Evolutionary conservation across 164 flowering plant species (phyloP), one percentile per base, ranked within the genome.

Genomic region (Stephania yunnanensis): DNA sequence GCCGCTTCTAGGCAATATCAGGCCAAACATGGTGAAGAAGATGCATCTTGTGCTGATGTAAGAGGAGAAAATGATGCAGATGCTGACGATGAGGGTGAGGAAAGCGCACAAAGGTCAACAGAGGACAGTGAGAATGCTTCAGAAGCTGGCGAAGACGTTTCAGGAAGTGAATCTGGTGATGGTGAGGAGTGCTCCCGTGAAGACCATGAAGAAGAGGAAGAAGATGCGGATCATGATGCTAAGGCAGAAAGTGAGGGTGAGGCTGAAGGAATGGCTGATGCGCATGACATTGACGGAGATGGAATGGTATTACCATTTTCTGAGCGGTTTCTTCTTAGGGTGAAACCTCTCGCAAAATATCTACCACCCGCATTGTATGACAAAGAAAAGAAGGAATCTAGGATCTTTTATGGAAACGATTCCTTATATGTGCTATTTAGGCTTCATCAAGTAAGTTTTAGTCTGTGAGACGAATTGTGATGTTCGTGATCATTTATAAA

Each of bases 201-300:
- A 80, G 92, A 89, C 68, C 91, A 86, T 64, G 89, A 87, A 78
- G 92, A 79, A 67, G 84, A 79, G 73, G 82, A 80, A 68, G 85
- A 87, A 79, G 95, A 90, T 74, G 91, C 77, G 22, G 93, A 87
- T 36, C 81, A 87, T 84, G 92, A 86, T 69, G 84, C 82, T 30
- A 92, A 92, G 81, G 96, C 87, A 44, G 98, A 92, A 81, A 92
- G 95, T 89, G 97, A 92, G 85, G 98, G 93, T 71, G 97, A 90
- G 84, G 98, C 91, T 71, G 99, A 93, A 80, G 95, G 91, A 66
- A 85, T 79, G 84, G 93, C 91, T 74, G 94, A 91, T 86, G 93
- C 87, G 10, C 89, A 87, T 79, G 95, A 90, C 81, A 86, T 78
- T 70, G 94, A 91, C 70, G 96, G 88, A 69, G 94, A 91, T 78